These are phyloP conservation scores for Backusella tuberculispora DNA, from an alignment of 192 early-diverging fungal species.

Conservation along the genomic window DNA sequence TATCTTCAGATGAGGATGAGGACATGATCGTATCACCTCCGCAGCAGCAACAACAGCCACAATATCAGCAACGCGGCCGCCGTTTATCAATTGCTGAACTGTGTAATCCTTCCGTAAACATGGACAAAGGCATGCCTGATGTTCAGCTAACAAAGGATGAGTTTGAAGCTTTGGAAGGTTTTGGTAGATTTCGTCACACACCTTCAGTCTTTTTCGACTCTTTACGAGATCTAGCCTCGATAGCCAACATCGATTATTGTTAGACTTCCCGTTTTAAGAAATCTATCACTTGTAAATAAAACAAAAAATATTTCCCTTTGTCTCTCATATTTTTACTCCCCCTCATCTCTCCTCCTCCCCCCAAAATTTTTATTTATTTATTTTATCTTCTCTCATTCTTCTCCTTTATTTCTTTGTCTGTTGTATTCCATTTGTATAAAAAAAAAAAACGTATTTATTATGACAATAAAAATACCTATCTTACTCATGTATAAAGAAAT, in stretches of 20 bases:
- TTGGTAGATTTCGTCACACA: constrained; percentile 36
- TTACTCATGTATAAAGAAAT: constrained; percentile 1
- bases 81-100: constrained; percentile 36
- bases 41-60: background rate
- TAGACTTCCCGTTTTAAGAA: constrained; percentile 14
- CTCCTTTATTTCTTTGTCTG: background rate
- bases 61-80: background rate
- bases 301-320: constrained; percentile 2
- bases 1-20: background rate
- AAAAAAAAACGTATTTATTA: background rate
- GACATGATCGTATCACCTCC: background rate
- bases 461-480: background rate
- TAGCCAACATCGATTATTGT: constrained; percentile 7
- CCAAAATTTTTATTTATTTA: background rate
- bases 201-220: constrained; percentile 15
- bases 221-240: constrained; percentile 17
- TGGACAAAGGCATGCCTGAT: constrained; percentile 5
- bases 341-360: background rate
- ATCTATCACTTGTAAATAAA: constrained; percentile 22
- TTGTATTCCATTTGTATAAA: background rate
- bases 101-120: constrained; percentile 30
- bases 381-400: background rate
- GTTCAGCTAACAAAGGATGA: constrained; percentile 41
- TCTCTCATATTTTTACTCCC: background rate
- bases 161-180: constrained; percentile 39